Percentiles rank a stretch among this genome's conserved stretches.
phyloP scores from a whole-genome alignment of 2,329 filamentous ascomycete genomes.

The Rhexocercosporidium sp. region DNA sequence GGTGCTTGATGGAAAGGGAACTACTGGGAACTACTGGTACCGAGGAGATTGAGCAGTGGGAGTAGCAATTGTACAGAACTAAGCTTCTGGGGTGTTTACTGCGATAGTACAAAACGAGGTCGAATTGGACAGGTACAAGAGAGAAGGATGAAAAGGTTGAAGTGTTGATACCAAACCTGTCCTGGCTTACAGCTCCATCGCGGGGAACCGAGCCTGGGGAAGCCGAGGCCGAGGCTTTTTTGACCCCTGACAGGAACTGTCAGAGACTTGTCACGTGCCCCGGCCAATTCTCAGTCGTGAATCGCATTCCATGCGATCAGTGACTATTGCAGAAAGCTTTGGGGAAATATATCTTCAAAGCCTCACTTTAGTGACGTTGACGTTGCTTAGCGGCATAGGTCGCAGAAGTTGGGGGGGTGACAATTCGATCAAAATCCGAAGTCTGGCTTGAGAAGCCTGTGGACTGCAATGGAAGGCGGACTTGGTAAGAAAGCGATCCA shows the following conservation, averaged over 20 bases:
- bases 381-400: background rate
- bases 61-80: background rate
- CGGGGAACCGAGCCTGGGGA: slow-evolving; percentile 12
- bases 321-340: background rate
- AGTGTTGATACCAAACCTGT: background rate
- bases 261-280: background rate
- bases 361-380: background rate
- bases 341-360: background rate
- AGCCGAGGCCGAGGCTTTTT: slow-evolving; percentile 11
- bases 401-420: background rate
- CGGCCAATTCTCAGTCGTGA: background rate
- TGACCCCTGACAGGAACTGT: background rate
- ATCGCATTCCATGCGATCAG: background rate
- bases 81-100: background rate
- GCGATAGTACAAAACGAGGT: slow-evolving; percentile 1
- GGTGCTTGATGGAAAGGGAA: too few relatives aligned
- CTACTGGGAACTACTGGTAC: background rate
- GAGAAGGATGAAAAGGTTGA: background rate
- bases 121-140: background rate
- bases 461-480: slow-evolving; percentile 30
- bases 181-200: background rate
- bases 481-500: background rate
- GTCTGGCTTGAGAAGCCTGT: slow-evolving; percentile 32
- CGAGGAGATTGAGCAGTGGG: background rate
- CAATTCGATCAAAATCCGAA: background rate